phyloP scores from a whole-genome alignment of 441 rosid genomes.

The Bocquillonia castaneifolia region DNA sequence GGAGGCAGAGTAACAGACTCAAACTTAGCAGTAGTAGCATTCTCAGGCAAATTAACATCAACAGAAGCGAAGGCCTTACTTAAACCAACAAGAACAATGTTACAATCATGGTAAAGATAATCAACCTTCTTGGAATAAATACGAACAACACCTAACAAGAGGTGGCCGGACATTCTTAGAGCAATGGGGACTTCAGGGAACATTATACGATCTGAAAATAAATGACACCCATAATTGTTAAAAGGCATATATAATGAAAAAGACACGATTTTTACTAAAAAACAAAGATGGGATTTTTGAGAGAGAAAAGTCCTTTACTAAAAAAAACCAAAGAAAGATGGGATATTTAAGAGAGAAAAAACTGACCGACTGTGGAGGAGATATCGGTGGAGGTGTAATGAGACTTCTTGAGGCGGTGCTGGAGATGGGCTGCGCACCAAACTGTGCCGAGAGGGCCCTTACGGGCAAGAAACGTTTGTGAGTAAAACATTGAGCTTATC shows the following conservation, averaged over 20 bases:
- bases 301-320: too few species aligned
- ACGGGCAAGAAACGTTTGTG: conserved; percentile 60
- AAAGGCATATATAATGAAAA: neutral
- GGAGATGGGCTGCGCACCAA: conserved; percentile 92
- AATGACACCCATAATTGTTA: neutral
- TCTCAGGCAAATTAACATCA: conserved; percentile 61
- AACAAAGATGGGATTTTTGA: neutral
- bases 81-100: conserved; percentile 37
- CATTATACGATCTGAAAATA: conserved; percentile 66
- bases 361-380: conserved; percentile 68
- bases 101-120: conserved; percentile 67
- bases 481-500: conserved; percentile 89
- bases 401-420: conserved; percentile 74
- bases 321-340: neutral
- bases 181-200: conserved; percentile 70
- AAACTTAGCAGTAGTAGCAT: conserved; percentile 59
- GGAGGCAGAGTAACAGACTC: conserved; percentile 71
- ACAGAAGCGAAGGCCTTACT: conserved; percentile 42
- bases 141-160: conserved; percentile 76
- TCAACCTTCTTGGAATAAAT: conserved; percentile 92
- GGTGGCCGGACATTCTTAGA: conserved; percentile 73
- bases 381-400: conserved; percentile 76
- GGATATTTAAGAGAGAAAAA: neutral
- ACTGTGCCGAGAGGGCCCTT: conserved; percentile 88
- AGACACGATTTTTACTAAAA: neutral